Base-by-base conservation (phyloP, 2,329 filamentous ascomycete species). In the Colletotrichum theobromicola region DNA sequence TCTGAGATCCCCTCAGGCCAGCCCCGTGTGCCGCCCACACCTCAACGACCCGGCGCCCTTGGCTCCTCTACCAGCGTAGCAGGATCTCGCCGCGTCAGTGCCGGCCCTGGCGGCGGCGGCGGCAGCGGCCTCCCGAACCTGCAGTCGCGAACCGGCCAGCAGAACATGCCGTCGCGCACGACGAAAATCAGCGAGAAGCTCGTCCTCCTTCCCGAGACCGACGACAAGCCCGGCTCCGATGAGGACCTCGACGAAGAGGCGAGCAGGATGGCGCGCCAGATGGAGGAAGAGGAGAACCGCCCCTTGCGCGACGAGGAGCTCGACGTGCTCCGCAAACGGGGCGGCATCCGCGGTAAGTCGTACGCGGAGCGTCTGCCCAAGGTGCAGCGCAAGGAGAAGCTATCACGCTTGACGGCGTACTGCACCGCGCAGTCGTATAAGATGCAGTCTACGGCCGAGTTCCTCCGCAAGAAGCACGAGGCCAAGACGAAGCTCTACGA, bases 401-500 rank as follows among this genome's bases (percentile, higher is more conserved):
- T 99, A 74, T 93, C 96, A 35, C 90, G 97, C 75, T 91, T 98
- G 69, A 99, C 97, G 72, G 97, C 97, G 13, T 99, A 98, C 84
- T 98, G 96, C 83, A 98, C 95, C 0, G 96, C 97, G 1, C 95
- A 98, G 83, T 94, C 94, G 9, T 98, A 96, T 86, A 98, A 96
- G 85, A 92, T 98, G 85, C 93, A 94, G 79, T 91, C 93, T 30
- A 95, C 95, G n/a, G 95, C 96, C 16, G 92, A 94, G 37, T 99
- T 99, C 82, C 88, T 98, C 75, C 93, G 94, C 79, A 94, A 94
- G 77, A 93, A 93, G 80, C 97, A 99, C 85, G 93, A 94, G 35
- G 96, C 96, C 1, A 94, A 95, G 84, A 98, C 96, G 16, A 99
- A 99, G 85, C 89, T 98, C 7, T 99, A 99, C 84, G 97, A 99